Conservation (phyloP, 495 filamentous ascomycete genomes). For the Echria macrotheca region DNA sequence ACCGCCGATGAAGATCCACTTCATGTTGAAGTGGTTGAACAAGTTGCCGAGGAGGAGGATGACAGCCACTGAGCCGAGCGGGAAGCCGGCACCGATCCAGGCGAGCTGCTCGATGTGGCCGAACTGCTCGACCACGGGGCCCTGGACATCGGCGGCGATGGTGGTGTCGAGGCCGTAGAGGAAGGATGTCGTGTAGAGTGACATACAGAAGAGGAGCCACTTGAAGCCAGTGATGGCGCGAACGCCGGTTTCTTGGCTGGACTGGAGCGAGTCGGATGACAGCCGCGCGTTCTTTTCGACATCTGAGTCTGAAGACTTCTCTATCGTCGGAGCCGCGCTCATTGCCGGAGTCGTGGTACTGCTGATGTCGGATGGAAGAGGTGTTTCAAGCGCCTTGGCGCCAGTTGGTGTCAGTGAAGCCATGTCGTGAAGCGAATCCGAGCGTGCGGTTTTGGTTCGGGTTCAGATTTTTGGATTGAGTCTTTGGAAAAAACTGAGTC, state of each 20-base stretch:
- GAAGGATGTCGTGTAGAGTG: constrained; percentile 45
- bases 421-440: too few relatives aligned
- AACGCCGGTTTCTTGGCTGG: background rate
- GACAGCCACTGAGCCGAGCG: constrained; percentile 43
- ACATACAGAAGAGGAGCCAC: constrained; percentile 41
- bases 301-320: constrained; percentile 5
- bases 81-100: constrained; percentile 54
- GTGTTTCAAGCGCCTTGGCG: background rate
- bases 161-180: constrained; percentile 57
- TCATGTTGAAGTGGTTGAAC: constrained; percentile 18
- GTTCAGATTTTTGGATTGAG: too few relatives aligned
- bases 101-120: constrained; percentile 47
- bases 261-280: background rate
- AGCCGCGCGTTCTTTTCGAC: background rate
- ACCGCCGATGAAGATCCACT: constrained; percentile 36
- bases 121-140: constrained; percentile 45
- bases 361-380: constrained; percentile 9
- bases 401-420: background rate
- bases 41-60: constrained; percentile 39
- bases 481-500: too few relatives aligned
- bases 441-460: too few relatives aligned
- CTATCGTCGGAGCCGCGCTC: constrained; percentile 10
- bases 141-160: constrained; percentile 57
- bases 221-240: constrained; percentile 17
- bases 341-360: constrained; percentile 11